These are phyloP conservation scores for Anthoceros angustus DNA, from an alignment of 225 moss, liverwort and hornwort species.

Conservation along the genomic window DNA sequence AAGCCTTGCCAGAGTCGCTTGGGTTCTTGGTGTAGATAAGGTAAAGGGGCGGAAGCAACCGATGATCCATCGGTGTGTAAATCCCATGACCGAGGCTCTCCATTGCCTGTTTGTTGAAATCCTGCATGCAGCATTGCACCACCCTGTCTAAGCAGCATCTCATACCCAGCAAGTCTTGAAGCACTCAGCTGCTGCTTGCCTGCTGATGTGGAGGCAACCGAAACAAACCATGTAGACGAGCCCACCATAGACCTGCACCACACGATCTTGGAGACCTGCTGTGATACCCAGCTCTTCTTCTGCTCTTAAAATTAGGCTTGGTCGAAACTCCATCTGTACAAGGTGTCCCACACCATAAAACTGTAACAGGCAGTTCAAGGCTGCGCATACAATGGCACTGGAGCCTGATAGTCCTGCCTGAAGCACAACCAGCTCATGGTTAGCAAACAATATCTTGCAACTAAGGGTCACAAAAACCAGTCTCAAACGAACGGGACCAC, in stretches of 20 bases:
- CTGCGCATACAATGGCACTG: constrained; percentile 92
- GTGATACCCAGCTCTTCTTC: constrained; percentile 96
- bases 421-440: not conserved
- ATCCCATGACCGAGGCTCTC: constrained; percentile 54
- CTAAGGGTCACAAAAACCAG: not conserved
- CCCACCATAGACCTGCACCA: constrained; percentile 91
- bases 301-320: constrained; percentile 61
- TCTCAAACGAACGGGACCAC: too few relatives aligned
- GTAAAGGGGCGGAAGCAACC: constrained; percentile 53
- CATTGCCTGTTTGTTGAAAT: constrained; percentile 56
- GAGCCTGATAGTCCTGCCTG: constrained; percentile 93
- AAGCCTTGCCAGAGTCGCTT: constrained; percentile 94
- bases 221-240: constrained; percentile 72
- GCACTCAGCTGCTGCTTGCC: constrained; percentile 26
- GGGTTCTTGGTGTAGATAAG: constrained; percentile 75
- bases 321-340: constrained; percentile 60
- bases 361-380: constrained; percentile 65
- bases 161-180: not conserved
- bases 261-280: constrained; percentile 93
- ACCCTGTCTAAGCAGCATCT: not conserved
- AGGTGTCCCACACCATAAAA: constrained; percentile 43
- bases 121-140: constrained; percentile 19
- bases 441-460: not conserved
- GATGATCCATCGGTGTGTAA: constrained; percentile 58
- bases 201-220: not conserved